Conservation (phyloP, 768 basidiomycete genomes). For the Infundibulicybe gibba region DNA sequence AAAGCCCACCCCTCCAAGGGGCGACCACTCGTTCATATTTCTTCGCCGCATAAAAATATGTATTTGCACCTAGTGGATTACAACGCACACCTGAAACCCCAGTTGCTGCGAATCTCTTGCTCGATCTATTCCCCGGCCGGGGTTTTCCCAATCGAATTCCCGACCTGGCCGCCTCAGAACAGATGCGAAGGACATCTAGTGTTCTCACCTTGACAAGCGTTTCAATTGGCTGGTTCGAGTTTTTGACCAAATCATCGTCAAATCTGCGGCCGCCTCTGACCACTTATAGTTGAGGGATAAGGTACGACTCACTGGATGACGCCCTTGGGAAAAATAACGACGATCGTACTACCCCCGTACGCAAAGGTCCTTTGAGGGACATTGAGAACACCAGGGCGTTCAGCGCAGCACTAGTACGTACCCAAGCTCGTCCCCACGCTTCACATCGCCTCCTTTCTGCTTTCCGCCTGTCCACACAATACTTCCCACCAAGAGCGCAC, state of each 20-base stretch:
- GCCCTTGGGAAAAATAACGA: constrained; percentile 55
- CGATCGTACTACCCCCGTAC: constrained; percentile 76
- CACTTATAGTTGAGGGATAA: not conserved
- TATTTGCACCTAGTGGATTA: too few species aligned
- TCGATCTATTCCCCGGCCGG: not conserved
- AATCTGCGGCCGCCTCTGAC: constrained; percentile 27
- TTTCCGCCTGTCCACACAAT: constrained; percentile 62
- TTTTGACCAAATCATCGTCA: constrained; percentile 57
- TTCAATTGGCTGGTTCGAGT: constrained; percentile 56
- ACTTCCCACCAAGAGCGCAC: constrained; percentile 78
- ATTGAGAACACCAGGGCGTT: not conserved
- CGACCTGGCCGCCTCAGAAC: constrained; percentile 19
- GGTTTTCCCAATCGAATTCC: constrained; percentile 29
- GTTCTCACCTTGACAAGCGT: constrained; percentile 55
- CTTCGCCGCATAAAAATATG: too few species aligned
- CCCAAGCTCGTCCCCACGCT: constrained; percentile 66
- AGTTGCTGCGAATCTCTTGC: not conserved
- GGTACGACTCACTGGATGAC: constrained; percentile 34
- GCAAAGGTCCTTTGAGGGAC: constrained; percentile 43
- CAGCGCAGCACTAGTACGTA: constrained; percentile 10
- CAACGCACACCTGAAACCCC: too few species aligned
- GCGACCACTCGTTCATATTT: too few species aligned
- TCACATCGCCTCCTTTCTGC: constrained; percentile 36
- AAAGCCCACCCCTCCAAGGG: too few species aligned
- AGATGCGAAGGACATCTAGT: not conserved